A percentile compares a stretch with the other conserved stretches of the same genome.
phyloP scores from a whole-genome alignment of 306 rosid genomes.

The Rubus idaeus region DNA sequence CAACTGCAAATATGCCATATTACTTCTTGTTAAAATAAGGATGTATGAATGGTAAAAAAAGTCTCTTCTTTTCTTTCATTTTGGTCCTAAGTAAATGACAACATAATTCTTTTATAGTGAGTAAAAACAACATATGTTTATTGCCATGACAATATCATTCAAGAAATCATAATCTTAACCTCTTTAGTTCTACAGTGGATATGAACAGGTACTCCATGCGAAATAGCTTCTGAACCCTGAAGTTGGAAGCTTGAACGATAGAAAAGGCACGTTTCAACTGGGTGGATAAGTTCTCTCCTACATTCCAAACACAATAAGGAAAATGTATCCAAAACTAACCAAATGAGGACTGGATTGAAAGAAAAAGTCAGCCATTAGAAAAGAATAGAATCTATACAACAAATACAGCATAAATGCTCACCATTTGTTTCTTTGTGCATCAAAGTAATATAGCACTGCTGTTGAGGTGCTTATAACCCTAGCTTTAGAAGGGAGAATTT shows the following conservation, averaged over 20 bases:
- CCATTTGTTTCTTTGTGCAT: slow-evolving; percentile 65
- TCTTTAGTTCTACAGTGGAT: slow-evolving; percentile 65
- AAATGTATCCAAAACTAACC: slow-evolving; percentile 7
- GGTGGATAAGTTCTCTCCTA: slow-evolving; percentile 77
- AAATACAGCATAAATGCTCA: slow-evolving; percentile 33
- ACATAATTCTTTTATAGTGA: background rate
- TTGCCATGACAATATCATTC: slow-evolving; percentile 25
- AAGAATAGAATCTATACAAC: slow-evolving; percentile 25
- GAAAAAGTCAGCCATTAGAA: slow-evolving; percentile 1
- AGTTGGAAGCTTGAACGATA: slow-evolving; percentile 55
- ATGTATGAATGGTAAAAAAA: slow-evolving; percentile 13
- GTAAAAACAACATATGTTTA: background rate
- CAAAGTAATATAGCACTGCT: slow-evolving; percentile 60
- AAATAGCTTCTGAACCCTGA: slow-evolving; percentile 45
- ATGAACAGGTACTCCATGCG: slow-evolving; percentile 62
- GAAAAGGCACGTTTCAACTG: slow-evolving; percentile 63
- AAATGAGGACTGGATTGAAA: slow-evolving; percentile 12
- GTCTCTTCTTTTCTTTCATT: background rate
- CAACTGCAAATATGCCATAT: slow-evolving; percentile 51
- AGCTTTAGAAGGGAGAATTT: slow-evolving; percentile 55
- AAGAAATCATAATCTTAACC: slow-evolving; percentile 46
- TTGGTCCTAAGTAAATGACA: background rate
- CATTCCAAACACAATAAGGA: slow-evolving; percentile 26
- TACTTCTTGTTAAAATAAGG: slow-evolving; percentile 31
- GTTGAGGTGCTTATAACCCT: slow-evolving; percentile 70